A percentile compares a stretch with the other conserved stretches of the same genome.
phyloP scores from a whole-genome alignment of 2,329 filamentous ascomycete species.

The Xylariaceae sp. region DNA sequence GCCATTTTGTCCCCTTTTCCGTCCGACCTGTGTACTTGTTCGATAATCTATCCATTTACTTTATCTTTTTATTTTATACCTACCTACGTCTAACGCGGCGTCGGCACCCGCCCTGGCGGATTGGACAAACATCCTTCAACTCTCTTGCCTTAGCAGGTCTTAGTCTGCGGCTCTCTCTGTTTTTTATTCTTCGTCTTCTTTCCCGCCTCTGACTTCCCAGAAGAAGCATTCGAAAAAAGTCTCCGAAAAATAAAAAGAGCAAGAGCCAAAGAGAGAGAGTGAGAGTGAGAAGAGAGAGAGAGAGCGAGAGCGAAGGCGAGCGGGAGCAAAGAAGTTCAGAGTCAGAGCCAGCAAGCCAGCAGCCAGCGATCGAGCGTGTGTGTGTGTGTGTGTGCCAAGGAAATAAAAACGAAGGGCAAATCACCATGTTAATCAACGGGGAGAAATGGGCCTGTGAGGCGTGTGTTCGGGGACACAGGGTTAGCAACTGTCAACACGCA shows the following conservation, averaged over 20 bases:
- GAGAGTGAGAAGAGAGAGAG: background rate
- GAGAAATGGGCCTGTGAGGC: slow-evolving; percentile 98
- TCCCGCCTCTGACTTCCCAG: background rate
- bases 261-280: background rate
- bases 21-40: background rate
- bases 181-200: background rate
- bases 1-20: slow-evolving; percentile 1
- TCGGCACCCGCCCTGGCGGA: background rate
- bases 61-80: background rate
- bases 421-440: slow-evolving; percentile 75
- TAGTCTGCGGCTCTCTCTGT: background rate
- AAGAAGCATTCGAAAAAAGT: background rate
- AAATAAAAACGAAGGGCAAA: slow-evolving; percentile 21
- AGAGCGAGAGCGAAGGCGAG: background rate
- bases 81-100: background rate
- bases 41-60: background rate
- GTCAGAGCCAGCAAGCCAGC: background rate
- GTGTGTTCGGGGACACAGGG: slow-evolving; percentile 95
- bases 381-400: background rate
- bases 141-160: background rate
- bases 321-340: background rate
- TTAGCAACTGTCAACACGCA: slow-evolving; percentile 95
- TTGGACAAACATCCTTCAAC: background rate
- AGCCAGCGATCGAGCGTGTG: too few species aligned
- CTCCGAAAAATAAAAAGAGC: background rate